Conservation (phyloP, 306 rosid species). For the Arachis hypogaea region DNA sequence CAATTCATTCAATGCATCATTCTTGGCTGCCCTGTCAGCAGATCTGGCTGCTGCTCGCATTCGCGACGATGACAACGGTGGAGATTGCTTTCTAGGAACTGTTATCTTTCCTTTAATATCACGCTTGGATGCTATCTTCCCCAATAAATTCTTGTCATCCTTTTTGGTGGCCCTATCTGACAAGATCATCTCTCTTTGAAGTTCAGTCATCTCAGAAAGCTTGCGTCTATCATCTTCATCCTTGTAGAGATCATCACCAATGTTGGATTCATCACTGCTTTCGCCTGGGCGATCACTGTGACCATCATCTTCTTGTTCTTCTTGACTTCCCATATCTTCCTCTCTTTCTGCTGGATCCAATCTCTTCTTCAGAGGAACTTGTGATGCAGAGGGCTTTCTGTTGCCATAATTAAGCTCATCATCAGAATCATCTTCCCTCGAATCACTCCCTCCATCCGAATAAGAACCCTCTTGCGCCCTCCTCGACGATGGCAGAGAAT, state of each 20-base stretch:
- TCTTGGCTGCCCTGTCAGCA: conserved; percentile 86
- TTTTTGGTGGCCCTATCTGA: conserved; percentile 86
- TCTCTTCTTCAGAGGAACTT: conserved; percentile 89
- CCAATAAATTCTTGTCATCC: conserved; percentile 75
- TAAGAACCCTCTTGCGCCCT: conserved; percentile 69
- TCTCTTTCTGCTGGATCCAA: conserved; percentile 75
- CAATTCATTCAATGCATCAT: conserved; percentile 84
- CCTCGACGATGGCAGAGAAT: conserved; percentile 62
- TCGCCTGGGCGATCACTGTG: conserved; percentile 64
- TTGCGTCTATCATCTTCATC: conserved; percentile 77
- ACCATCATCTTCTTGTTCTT: conserved; percentile 67
- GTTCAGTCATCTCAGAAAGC: conserved; percentile 89
- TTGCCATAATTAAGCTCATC: conserved; percentile 61
- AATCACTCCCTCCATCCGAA: conserved; percentile 91
- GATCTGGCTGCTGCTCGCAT: conserved; percentile 78
- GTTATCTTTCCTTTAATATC: conserved; percentile 71
- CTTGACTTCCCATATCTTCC: conserved; percentile 81
- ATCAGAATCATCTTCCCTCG: conserved; percentile 82
- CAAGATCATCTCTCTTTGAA: conserved; percentile 87
- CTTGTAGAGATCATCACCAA: conserved; percentile 88
- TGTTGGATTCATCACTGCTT: conserved; percentile 79
- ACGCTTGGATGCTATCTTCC: conserved; percentile 73
- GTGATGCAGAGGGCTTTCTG: conserved; percentile 79
- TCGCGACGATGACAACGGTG: conserved; percentile 75
- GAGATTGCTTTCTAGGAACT: conserved; percentile 70